A percentile compares a stretch with the other conserved stretches of the same genome.
phyloP scores from a whole-genome alignment of 2,329 filamentous ascomycete species.

The Paracoccidioides lutzii region DNA sequence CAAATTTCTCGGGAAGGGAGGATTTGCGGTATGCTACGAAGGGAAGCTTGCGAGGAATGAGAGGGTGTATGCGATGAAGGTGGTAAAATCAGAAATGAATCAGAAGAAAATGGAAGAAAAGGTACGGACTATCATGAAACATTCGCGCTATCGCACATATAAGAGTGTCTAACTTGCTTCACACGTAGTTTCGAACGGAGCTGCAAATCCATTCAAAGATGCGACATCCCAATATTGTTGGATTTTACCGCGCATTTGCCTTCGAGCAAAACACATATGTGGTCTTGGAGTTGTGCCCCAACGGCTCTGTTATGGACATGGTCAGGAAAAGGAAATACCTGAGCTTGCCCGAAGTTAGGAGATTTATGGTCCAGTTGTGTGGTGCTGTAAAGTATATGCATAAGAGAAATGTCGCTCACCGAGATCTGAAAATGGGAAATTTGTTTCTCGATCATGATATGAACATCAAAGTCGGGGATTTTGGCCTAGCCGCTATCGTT shows the following conservation, averaged over 20 bases:
- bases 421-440: constrained; percentile 96
- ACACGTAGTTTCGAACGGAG: constrained; percentile 57
- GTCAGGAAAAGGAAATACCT: constrained; percentile 82
- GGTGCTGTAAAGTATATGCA: constrained; percentile 98
- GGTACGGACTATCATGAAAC: constrained; percentile 17
- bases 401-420: constrained; percentile 85
- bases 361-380: constrained; percentile 87
- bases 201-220: constrained; percentile 98
- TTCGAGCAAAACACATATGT: constrained; percentile 85
- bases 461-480: constrained; percentile 97
- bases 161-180: constrained; percentile 2
- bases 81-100: constrained; percentile 37
- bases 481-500: constrained; percentile 82
- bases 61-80: constrained; percentile 38
- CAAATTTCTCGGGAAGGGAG: constrained; percentile 36
- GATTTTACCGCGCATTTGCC: constrained; percentile 87
- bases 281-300: constrained; percentile 84
- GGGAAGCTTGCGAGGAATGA: constrained; percentile 31
- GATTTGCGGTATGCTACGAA: constrained; percentile 40
- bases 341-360: constrained; percentile 85
- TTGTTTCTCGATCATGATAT: constrained; percentile 88
- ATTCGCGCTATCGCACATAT: not conserved
- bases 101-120: constrained; percentile 42
- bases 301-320: constrained; percentile 96
- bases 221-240: constrained; percentile 87